These are phyloP conservation scores for Lithocarpus polystachyus DNA, from an alignment of 306 rosid species.

Conservation along the genomic window DNA sequence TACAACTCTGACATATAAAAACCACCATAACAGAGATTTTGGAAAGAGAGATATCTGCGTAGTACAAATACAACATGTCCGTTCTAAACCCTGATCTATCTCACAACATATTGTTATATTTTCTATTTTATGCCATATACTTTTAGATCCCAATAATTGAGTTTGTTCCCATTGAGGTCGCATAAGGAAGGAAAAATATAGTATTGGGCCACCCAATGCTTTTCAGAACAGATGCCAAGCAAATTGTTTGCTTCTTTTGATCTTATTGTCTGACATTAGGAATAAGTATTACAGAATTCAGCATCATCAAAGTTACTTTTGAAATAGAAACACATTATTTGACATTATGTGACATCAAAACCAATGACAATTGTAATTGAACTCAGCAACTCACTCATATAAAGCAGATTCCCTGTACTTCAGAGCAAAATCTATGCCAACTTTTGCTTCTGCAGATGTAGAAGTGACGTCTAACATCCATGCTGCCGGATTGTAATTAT, in stretches of 20 bases:
- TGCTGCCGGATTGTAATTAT: conserved; percentile 65
- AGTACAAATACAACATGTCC: not conserved
- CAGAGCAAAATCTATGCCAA: conserved; percentile 60
- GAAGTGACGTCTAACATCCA: conserved; percentile 78
- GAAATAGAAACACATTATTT: too few relatives aligned
- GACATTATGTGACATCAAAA: not conserved
- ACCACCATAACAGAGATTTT: not conserved
- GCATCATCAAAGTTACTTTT: too few relatives aligned
- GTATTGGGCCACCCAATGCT: not conserved
- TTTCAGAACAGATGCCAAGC: not conserved
- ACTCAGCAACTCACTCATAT: conserved; percentile 38
- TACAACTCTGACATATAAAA: not conserved
- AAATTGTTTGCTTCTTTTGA: not conserved
- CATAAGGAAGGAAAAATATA: not conserved
- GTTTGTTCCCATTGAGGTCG: not conserved
- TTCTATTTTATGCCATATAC: too few relatives aligned
- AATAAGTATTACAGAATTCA: not conserved
- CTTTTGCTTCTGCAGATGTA: conserved; percentile 47
- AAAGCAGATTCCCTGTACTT: conserved; percentile 44
- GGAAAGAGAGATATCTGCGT: not conserved
- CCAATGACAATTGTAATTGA: not conserved
- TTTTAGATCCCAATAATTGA: too few relatives aligned
- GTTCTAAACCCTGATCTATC: too few relatives aligned
- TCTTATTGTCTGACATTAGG: not conserved
- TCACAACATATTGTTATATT: too few relatives aligned